Base-by-base conservation (phyloP, 192 early-diverging fungal species). In the Bifiguratus adelaidae region DNA sequence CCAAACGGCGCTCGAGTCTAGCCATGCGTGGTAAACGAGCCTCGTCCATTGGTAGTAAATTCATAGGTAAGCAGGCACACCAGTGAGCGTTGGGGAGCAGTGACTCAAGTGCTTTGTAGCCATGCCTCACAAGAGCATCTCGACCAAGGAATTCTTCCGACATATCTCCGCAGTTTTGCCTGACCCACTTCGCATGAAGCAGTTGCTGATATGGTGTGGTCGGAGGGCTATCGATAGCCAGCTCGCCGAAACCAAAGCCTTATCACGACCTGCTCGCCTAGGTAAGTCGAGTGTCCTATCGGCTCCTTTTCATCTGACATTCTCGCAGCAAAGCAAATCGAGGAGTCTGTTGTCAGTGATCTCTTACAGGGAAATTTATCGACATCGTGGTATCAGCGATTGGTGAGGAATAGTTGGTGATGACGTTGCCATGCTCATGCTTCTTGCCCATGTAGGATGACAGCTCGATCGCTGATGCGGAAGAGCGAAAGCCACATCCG, bases 181-280 rank as follows among this genome's bases (percentile, higher is more conserved):
- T 1, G 82, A 79, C 44, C 82, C 81, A 4, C 54, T 76, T 1
- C 72, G 74, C 1, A 67, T 87, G 56, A 68, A 77, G 0, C 80
- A 87, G 55, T 66, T 87, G 32, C 48, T 87, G 1, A 52, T 72
- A 9, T 87, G 84, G 84, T 80, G 80, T 42, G 73, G 76, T 0
- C 58, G 76, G 47, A 42, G 62, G 25, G 48, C 50, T 26, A 32
- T 67, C 7, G 55, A 47, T 12, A 48, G 30, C 5, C 44, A 47
- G 27, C 35, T 15, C 25, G 41, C 33, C 9, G 41, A 27, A 41
- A 33, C 40, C 5, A 30, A 4, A n/a, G 20, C 5, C 15, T 11
- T 23, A 19, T 40, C 3, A 25, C 15, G 28, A 25, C 28, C 34
- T 29, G 27, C 37, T 27, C 18, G 25, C 25, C 51, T 27, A 24